These are phyloP conservation scores for Apiotrichum laibachii DNA, from an alignment of 1,284 basidiomycete genomes.

Conservation along the genomic window DNA sequence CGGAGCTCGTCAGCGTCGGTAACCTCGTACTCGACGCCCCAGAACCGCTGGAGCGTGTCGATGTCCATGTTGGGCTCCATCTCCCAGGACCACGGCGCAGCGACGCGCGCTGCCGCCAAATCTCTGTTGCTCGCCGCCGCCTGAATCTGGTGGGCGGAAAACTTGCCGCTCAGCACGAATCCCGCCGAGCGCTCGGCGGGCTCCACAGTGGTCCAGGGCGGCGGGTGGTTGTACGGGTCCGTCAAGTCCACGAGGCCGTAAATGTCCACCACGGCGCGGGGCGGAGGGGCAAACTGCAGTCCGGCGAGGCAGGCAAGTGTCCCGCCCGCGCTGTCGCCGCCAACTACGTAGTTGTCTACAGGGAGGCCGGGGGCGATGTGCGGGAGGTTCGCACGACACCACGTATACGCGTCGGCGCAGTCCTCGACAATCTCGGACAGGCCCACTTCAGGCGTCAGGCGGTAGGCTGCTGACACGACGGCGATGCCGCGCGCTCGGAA, in stretches of 20 bases:
- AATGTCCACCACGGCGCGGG: conserved; percentile 20
- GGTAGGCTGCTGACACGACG: conserved; percentile 31
- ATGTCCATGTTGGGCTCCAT: conserved; percentile 10
- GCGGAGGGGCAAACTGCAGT: neutral
- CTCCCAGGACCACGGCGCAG: conserved; percentile 20
- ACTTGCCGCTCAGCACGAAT: neutral
- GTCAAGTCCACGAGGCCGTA: conserved; percentile 27
- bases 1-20: neutral
- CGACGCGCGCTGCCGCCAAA: conserved; percentile 10
- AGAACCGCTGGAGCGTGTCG: conserved; percentile 1
- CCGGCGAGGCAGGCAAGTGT: conserved; percentile 6
- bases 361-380: conserved; percentile 2
- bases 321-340: conserved; percentile 37
- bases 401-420: conserved; percentile 19
- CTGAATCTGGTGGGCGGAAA: conserved; percentile 2
- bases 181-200: neutral
- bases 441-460: conserved; percentile 26
- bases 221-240: conserved; percentile 9
- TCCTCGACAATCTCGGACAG: conserved; percentile 27
- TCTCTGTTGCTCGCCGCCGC: conserved; percentile 11
- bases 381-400: conserved; percentile 23
- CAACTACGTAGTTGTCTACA: conserved; percentile 24
- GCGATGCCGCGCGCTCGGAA: conserved; percentile 22
- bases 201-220: neutral
- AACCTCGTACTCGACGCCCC: neutral